These are phyloP conservation scores for Metroxylon sagu DNA, from an alignment of 176 grass and related monocot genomes.

Conservation along the genomic window DNA sequence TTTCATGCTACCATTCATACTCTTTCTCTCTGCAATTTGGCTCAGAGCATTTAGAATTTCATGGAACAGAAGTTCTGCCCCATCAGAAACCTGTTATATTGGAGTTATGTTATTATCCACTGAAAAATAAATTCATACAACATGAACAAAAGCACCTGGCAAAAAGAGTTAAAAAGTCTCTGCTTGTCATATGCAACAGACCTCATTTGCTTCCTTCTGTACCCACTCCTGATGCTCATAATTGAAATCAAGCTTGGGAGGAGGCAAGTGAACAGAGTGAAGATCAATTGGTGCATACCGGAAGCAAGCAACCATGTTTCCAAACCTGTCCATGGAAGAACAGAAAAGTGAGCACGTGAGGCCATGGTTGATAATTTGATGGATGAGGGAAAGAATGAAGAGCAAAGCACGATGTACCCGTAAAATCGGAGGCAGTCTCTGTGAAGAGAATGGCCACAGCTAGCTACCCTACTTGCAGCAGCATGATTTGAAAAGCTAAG, in stretches of 20 bases:
- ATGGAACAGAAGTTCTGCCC: constrained; percentile 52
- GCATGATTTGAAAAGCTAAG: constrained; percentile 95
- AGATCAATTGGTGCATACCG: constrained; percentile 74
- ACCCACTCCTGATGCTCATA: constrained; percentile 83
- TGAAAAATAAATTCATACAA: too few relatives aligned
- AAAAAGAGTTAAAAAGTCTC: too few relatives aligned
- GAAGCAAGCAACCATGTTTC: constrained; percentile 85
- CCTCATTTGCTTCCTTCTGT: constrained; percentile 76
- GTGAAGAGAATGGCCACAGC: constrained; percentile 92
- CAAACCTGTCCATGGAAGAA: constrained; percentile 49
- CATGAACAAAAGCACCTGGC: too few relatives aligned
- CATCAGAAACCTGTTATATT: constrained; percentile 52
- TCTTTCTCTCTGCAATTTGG: constrained; percentile 43
- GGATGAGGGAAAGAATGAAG: too few relatives aligned
- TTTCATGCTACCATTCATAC: constrained; percentile 3
- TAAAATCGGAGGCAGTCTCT: constrained; percentile 95
- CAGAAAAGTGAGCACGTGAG: constrained; percentile 3
- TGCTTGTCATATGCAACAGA: constrained; percentile 26
- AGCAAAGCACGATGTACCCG: constrained; percentile 41
- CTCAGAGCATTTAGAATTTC: constrained; percentile 48
- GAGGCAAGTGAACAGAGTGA: constrained; percentile 80
- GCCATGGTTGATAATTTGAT: too few relatives aligned
- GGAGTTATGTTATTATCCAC: too few relatives aligned
- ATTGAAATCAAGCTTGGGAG: constrained; percentile 76
- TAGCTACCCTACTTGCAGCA: constrained; percentile 85